These are phyloP conservation scores for Drechslerella coelobrocha DNA, from an alignment of 2,329 filamentous ascomycete genomes.

Conservation along the genomic window DNA sequence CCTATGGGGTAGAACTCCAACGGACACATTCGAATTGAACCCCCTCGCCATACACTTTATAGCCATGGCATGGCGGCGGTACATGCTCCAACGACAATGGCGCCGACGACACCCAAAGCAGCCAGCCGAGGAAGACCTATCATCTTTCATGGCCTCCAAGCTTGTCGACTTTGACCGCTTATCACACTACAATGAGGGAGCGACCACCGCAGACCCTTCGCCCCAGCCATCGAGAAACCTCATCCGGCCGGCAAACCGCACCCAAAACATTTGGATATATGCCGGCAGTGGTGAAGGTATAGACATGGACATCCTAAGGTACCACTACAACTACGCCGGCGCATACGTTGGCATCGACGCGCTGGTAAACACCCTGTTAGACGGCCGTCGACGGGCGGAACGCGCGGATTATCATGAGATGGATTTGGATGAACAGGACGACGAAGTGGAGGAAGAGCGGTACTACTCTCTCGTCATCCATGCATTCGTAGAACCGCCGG, in stretches of 20 bases:
- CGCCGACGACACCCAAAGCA: neutral
- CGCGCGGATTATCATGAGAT: neutral
- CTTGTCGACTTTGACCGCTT: no score
- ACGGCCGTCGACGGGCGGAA: neutral
- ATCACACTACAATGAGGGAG: no score
- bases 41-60: neutral
- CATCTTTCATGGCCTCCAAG: no score
- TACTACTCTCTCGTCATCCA: conserved; percentile 11
- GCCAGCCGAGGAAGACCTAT: no score
- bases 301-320: conserved; percentile 5
- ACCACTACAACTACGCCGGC: conserved; percentile 6
- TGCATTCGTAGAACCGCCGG: neutral
- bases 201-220: neutral
- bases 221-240: neutral
- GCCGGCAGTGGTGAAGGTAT: neutral
- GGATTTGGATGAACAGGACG: neutral
- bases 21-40: neutral
- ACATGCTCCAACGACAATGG: neutral
- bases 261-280: conserved; percentile 25
- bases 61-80: neutral
- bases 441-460: neutral
- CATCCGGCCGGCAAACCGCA: neutral
- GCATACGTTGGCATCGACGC: conserved; percentile 1
- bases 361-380: conserved; percentile 8
- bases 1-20: neutral